Conservation (phyloP, 2,329 filamentous ascomycete species). For the Mollisia scopiformis region DNA sequence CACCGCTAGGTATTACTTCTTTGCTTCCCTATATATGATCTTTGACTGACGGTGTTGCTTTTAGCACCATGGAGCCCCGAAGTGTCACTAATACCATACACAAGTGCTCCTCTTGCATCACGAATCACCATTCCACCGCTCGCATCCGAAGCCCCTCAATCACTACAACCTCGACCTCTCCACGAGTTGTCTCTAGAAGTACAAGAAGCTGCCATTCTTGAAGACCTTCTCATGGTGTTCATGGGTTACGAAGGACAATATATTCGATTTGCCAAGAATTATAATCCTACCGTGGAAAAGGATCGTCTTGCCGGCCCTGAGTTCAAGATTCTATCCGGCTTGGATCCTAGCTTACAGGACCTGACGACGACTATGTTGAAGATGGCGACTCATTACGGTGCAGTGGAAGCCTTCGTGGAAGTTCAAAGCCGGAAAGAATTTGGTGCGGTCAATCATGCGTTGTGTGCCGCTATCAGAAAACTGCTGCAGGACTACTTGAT, state of each 20-base stretch:
- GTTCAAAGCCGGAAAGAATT: constrained; percentile 92
- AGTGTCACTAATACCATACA: constrained; percentile 70
- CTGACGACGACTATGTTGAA: constrained; percentile 86
- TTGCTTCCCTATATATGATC: not conserved
- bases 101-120: constrained; percentile 53
- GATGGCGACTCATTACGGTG: constrained; percentile 91
- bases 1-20: constrained; percentile 48
- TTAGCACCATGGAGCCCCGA: constrained; percentile 75
- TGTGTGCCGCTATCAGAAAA: constrained; percentile 93
- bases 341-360: constrained; percentile 91
- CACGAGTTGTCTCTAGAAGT: constrained; percentile 73
- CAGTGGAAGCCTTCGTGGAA: constrained; percentile 90
- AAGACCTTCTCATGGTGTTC: constrained; percentile 91
- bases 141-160: constrained; percentile 71
- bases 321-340: constrained; percentile 78
- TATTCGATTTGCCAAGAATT: constrained; percentile 81
- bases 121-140: constrained; percentile 69
- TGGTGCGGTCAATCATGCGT: constrained; percentile 90
- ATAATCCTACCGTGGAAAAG: constrained; percentile 83
- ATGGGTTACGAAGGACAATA: constrained; percentile 99
- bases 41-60: constrained; percentile 5
- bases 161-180: constrained; percentile 69
- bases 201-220: constrained; percentile 85
- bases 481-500: constrained; percentile 92
- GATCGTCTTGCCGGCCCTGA: constrained; percentile 81